Conservation (phyloP, 73 alveolate species). For the Stentor coeruleus region DNA sequence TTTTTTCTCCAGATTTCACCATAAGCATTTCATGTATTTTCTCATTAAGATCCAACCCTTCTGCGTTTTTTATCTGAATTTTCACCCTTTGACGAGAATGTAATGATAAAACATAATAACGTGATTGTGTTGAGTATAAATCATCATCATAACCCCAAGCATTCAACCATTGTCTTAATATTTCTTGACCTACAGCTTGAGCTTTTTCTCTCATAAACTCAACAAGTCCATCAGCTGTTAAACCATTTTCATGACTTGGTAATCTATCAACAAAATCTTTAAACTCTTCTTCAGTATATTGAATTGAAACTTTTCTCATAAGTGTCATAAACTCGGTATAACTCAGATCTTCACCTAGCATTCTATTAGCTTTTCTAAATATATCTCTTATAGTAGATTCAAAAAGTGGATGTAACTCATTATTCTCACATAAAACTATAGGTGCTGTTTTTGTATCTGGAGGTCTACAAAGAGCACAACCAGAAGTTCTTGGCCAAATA, state of each 20-base stretch:
- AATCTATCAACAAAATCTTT: constrained; percentile 62
- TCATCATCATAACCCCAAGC: constrained; percentile 23
- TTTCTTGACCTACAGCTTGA: constrained; percentile 60
- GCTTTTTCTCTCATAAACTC: constrained; percentile 77
- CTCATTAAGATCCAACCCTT: constrained; percentile 82
- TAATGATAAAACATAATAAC: constrained; percentile 86
- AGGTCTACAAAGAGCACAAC: neutral
- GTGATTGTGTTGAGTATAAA: constrained; percentile 59
- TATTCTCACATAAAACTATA: neutral
- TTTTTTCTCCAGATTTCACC: neutral
- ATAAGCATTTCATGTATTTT: constrained; percentile 59
- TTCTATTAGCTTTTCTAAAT: constrained; percentile 25
- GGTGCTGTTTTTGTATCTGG: neutral
- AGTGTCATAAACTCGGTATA: constrained; percentile 87
- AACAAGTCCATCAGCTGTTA: constrained; percentile 90
- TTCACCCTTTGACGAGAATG: constrained; percentile 81
- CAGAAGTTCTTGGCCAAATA: neutral
- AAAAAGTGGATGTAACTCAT: constrained; percentile 6
- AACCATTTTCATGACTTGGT: constrained; percentile 79
- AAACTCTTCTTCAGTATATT: constrained; percentile 25
- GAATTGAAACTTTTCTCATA: constrained; percentile 79
- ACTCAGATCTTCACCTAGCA: constrained; percentile 77
- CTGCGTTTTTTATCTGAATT: constrained; percentile 94
- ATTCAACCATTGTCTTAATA: constrained; percentile 78
- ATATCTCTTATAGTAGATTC: neutral